A percentile compares a stretch with the other conserved stretches of the same genome.
Evolutionary conservation across 2,329 filamentous ascomycete genomes (phyloP).

Genomic region (Penicillium palitans): DNA sequence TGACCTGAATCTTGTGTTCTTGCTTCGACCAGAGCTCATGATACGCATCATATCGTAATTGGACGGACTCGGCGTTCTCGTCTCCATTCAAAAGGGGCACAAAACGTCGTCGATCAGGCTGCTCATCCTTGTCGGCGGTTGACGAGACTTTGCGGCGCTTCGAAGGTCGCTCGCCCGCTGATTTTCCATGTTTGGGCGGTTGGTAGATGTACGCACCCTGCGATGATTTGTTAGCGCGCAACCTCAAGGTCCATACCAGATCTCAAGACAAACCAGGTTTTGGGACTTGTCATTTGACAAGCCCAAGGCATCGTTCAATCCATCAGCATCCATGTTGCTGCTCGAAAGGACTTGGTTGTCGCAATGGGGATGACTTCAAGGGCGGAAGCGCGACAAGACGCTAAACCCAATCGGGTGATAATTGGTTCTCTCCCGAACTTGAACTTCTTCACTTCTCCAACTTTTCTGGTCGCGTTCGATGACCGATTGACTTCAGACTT

Average conservation of each 20-base stretch:
- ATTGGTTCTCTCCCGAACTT: constrained; percentile 30
- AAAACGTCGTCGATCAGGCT: constrained; percentile 31
- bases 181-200: constrained; percentile 47
- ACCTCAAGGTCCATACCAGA: not conserved
- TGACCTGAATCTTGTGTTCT: constrained; percentile 42
- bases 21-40: constrained; percentile 42
- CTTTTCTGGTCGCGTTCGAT: constrained; percentile 28
- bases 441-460: constrained; percentile 16
- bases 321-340: constrained; percentile 23
- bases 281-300: constrained; percentile 32
- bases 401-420: constrained; percentile 36
- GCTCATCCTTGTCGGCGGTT: constrained; percentile 19
- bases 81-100: constrained; percentile 43
- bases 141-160: constrained; percentile 60
- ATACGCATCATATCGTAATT: constrained; percentile 40
- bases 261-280: constrained; percentile 27
- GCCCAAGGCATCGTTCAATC: constrained; percentile 25
- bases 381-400: constrained; percentile 23
- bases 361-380: constrained; percentile 24
- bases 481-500: constrained; percentile 35
- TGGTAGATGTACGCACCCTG: constrained; percentile 65
- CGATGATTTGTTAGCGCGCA: constrained; percentile 22
- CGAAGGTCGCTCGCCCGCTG: constrained; percentile 46
- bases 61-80: constrained; percentile 35
- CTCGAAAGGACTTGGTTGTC: constrained; percentile 11